These are phyloP conservation scores for Exutisphaerella laricina DNA, from an alignment of 2,329 filamentous ascomycete genomes.

Conservation along the genomic window DNA sequence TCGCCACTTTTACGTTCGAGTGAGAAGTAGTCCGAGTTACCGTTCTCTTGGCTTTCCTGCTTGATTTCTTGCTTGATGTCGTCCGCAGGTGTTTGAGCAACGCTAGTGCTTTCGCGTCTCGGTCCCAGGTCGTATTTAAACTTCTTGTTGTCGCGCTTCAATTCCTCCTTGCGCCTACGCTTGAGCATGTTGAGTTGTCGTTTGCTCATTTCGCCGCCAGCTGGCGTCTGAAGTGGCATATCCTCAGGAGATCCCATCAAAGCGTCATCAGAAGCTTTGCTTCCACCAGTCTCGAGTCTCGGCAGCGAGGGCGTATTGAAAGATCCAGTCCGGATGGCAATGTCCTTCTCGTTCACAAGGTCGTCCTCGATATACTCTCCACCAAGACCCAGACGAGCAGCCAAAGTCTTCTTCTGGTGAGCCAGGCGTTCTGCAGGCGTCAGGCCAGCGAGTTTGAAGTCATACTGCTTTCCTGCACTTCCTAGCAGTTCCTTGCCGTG, in stretches of 20 bases:
- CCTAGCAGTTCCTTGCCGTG: conserved; percentile 79
- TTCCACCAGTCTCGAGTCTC: conserved; percentile 49
- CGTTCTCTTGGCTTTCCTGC: conserved; percentile 46
- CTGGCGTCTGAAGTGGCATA: conserved; percentile 25
- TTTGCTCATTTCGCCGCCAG: conserved; percentile 64
- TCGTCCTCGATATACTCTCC: conserved; percentile 84
- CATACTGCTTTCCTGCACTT: conserved; percentile 72
- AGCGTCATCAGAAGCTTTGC: conserved; percentile 34
- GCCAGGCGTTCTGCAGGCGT: conserved; percentile 74
- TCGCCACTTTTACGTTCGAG: conserved; percentile 75
- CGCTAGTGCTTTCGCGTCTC: conserved; percentile 58
- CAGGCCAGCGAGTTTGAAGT: conserved; percentile 75
- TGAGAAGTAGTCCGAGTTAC: conserved; percentile 74
- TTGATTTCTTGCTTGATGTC: conserved; percentile 58
- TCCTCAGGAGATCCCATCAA: conserved; percentile 31
- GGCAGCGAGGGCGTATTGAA: conserved; percentile 38
- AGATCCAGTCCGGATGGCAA: conserved; percentile 41
- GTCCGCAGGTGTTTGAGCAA: conserved; percentile 48
- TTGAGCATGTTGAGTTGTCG: conserved; percentile 92
- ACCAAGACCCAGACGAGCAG: conserved; percentile 72
- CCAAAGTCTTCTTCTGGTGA: conserved; percentile 84
- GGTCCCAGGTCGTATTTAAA: conserved; percentile 67
- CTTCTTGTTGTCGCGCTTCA: conserved; percentile 84
- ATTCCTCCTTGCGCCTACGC: conserved; percentile 84
- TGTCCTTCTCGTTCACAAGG: conserved; percentile 63